phyloP scores from a whole-genome alignment of 2,329 filamentous ascomycete species.

The Calcarisporium arbuscula region DNA sequence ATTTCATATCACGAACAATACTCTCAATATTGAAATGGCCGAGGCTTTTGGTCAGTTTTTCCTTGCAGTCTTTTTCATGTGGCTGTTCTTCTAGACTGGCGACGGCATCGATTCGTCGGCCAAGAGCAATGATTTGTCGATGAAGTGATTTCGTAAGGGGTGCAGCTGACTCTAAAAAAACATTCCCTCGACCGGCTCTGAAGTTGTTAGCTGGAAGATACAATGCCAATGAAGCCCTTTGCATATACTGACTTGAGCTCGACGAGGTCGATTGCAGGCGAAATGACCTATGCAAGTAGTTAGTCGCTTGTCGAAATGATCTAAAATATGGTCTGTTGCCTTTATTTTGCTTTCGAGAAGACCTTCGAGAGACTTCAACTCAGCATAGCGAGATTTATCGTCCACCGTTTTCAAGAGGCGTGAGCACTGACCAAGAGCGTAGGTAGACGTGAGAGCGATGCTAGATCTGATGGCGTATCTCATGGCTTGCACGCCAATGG shows the following conservation, averaged over 20 bases:
- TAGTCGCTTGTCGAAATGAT: neutral
- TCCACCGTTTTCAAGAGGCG: conserved; percentile 72
- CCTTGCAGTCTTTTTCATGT: conserved; percentile 31
- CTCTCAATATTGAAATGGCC: conserved; percentile 57
- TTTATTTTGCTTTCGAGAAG: conserved; percentile 81
- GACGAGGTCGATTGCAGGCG: conserved; percentile 86
- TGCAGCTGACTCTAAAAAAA: conserved; percentile 73
- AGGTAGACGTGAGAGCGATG: conserved; percentile 76
- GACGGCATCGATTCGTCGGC: conserved; percentile 65
- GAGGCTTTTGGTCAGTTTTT: conserved; percentile 20
- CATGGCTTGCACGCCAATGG: conserved; percentile 64
- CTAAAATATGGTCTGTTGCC: conserved; percentile 35
- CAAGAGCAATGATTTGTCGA: conserved; percentile 75
- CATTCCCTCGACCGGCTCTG: conserved; percentile 48
- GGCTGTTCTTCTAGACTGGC: conserved; percentile 54
- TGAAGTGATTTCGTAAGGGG: conserved; percentile 76
- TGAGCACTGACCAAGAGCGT: conserved; percentile 77
- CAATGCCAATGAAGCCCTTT: too few species aligned
- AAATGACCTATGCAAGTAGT: conserved; percentile 61
- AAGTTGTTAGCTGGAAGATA: conserved; percentile 10
- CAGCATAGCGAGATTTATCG: conserved; percentile 58
- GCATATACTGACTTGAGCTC: conserved; percentile 74
- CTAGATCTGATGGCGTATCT: conserved; percentile 89
- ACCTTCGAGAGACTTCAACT: conserved; percentile 66
- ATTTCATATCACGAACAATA: conserved; percentile 71